A percentile compares a stretch with the other conserved stretches of the same genome.
Evolutionary conservation across 257 asterid genomes (phyloP).

Genomic region (Fraxinus anomala): DNA sequence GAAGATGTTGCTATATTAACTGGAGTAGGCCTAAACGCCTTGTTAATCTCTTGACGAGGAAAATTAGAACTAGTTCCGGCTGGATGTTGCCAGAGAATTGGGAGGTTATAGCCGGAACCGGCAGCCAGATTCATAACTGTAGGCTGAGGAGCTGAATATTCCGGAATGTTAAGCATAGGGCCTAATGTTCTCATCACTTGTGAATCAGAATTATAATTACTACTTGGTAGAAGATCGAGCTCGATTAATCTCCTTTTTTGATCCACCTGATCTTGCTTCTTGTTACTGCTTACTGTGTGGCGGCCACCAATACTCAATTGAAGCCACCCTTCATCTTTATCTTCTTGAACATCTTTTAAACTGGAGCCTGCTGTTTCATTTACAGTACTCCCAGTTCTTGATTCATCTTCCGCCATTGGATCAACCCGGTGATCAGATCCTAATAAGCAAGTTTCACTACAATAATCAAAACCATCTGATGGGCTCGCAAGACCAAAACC

Average conservation of each 20-base stretch:
- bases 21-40: constrained; percentile 52
- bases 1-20: constrained; percentile 27
- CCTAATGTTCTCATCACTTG: constrained; percentile 11
- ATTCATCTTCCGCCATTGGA: constrained; percentile 60
- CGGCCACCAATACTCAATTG: constrained; percentile 70
- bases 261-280: neutral
- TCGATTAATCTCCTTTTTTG: constrained; percentile 40
- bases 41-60: constrained; percentile 39
- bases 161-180: constrained; percentile 20
- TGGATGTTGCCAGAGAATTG: constrained; percentile 42
- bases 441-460: constrained; percentile 16
- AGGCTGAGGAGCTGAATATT: constrained; percentile 38
- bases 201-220: constrained; percentile 9
- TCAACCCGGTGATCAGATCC: constrained; percentile 49
- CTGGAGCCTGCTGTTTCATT: constrained; percentile 35
- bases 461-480: constrained; percentile 38
- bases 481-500: constrained; percentile 44
- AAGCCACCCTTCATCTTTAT: constrained; percentile 58
- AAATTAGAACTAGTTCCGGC: constrained; percentile 28
- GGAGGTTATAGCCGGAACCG: constrained; percentile 25
- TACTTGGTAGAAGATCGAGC: constrained; percentile 60
- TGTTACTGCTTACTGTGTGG: neutral
- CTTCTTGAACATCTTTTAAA: constrained; percentile 28
- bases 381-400: constrained; percentile 25
- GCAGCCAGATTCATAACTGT: constrained; percentile 23